Conservation (phyloP, 1,284 basidiomycete species). For the Ganoderma resinaceum region DNA sequence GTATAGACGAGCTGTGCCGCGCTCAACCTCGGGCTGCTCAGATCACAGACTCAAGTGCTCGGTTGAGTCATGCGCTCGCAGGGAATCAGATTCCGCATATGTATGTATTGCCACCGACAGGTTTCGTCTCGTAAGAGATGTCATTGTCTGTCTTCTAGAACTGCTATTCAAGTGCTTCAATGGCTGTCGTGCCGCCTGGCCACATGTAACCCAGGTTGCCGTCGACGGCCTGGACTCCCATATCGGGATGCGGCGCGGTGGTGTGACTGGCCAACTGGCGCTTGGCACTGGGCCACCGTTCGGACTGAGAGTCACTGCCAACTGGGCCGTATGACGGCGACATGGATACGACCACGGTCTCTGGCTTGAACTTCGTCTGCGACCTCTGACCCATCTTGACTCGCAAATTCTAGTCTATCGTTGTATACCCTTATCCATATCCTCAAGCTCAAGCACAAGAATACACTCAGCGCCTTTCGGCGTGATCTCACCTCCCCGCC, state of each 20-base stretch:
- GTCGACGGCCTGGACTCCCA: background rate
- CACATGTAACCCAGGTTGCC: background rate
- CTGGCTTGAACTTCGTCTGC: no score
- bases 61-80: background rate
- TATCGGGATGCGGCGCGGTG: background rate
- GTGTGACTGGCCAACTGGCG: background rate
- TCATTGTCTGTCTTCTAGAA: background rate
- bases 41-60: background rate
- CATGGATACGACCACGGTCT: no score
- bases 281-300: background rate
- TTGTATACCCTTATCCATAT: background rate
- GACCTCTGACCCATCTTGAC: background rate
- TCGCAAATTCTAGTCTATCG: background rate
- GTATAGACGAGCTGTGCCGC: no score
- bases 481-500: conserved; percentile 8
- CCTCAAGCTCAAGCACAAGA: background rate
- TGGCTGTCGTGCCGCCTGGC: background rate
- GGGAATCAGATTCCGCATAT: no score
- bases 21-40: no score
- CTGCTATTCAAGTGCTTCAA: background rate
- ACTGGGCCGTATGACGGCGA: no score
- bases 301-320: no score
- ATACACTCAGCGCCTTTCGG: background rate
- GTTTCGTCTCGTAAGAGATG: background rate
- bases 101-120: background rate